Evolutionary conservation across 768 basidiomycete species (phyloP), one percentile per base, ranked within the genome.

Genomic region (Calvatia gigantea): DNA sequence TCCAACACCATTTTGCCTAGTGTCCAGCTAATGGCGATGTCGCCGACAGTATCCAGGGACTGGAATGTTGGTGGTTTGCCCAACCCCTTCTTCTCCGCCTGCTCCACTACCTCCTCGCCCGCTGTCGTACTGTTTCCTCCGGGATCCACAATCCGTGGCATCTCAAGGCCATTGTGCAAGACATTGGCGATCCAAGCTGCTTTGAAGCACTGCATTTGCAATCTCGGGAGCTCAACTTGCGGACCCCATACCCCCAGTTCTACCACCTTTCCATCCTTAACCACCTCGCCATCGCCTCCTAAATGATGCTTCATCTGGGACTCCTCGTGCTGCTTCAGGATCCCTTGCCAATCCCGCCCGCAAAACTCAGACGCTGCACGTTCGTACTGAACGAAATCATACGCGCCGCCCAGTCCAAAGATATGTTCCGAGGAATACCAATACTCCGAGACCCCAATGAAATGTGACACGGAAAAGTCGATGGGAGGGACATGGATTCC

Each of bases 401-500:
- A 99, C 19, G 94, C 80, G 2, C 97, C 97, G 19, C 94, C 95
- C 2, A 98, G 80, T 1, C 91, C 92, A 63, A 97, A 94, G 45
- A 98, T 89, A 68, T 98, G 94, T 63, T 99, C 94, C 8, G 94
- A 93, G 23, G 96, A 98, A 71, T 98, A 98, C 96, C 96, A 99
- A 68, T 98, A 99, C 69, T 99, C 97, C 12, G 93, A 95, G 35
- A 99, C 87, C 2, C 97, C 97, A 62, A 99, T 97, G 69, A 98
- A 99, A 53, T 87, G 89, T 11, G 91, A 92, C 31, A 86, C 91
- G 35, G 84, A 82, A 69, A 98, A 99, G 72, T 98, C 92, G 65
- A 98, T 98, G 1, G 86, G 82, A 5, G 97, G 96, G 11, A 94
- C 94, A 43, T 93, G 86, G 0, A 98, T 84, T 19, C 96, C 97